Evolutionary conservation across 441 rosid genomes (phyloP).

Genomic region (Euphorbia celastroides): DNA sequence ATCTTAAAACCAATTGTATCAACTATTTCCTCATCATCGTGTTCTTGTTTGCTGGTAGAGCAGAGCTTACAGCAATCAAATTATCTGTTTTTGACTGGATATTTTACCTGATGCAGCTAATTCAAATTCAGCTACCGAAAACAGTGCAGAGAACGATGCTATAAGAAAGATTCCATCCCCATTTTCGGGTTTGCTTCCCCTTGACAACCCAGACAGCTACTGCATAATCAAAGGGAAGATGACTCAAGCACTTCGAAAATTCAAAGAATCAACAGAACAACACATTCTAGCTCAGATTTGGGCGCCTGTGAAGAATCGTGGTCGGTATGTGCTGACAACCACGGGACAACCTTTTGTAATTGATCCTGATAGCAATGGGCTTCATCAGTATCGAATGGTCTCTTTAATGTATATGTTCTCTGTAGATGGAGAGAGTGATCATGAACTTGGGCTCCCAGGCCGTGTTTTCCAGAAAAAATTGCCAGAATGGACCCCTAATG

Average conservation of each 20-base stretch:
- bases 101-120: constrained; percentile 42
- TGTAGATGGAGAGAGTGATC: constrained; percentile 61
- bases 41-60: not conserved
- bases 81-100: constrained; percentile 16
- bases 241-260: constrained; percentile 72
- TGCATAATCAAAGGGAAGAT: constrained; percentile 74
- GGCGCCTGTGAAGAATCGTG: constrained; percentile 74
- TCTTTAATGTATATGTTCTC: constrained; percentile 69
- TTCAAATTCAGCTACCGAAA: constrained; percentile 36
- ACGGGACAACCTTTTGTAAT: constrained; percentile 88
- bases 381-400: constrained; percentile 79
- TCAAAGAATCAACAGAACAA: constrained; percentile 78
- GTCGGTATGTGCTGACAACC: constrained; percentile 64
- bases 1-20: not conserved
- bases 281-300: constrained; percentile 87
- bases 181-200: constrained; percentile 35
- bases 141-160: constrained; percentile 29
- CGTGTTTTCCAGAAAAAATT: constrained; percentile 75
- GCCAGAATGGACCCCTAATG: constrained; percentile 97
- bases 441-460: constrained; percentile 83
- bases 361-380: constrained; percentile 60
- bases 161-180: constrained; percentile 44
- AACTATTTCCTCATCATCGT: constrained; percentile 3
- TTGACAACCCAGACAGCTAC: constrained; percentile 54
- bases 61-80: not conserved